Percentiles rank a stretch among this genome's conserved stretches.
These are phyloP conservation scores for Petunia hybrid DNA, from an alignment of 305 asterid species.

Conservation along the genomic window DNA sequence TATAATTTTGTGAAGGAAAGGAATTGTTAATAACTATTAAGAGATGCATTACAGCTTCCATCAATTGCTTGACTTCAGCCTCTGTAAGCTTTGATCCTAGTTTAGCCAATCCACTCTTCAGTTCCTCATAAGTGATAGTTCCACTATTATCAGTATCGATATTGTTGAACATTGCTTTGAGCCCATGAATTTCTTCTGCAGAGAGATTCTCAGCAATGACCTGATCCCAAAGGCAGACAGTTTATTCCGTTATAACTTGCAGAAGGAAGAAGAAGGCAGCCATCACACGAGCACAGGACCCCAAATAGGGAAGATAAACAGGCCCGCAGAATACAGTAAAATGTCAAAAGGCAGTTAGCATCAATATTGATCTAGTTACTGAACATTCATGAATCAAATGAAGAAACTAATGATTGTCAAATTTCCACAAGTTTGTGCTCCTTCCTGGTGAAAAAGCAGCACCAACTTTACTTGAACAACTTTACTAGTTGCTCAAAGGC, in stretches of 20 bases:
- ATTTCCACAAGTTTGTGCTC: background rate
- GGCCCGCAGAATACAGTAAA: background rate
- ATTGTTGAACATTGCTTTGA: constrained; percentile 83
- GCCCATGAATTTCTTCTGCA: constrained; percentile 83
- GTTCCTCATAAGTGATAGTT: constrained; percentile 91
- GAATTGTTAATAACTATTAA: background rate
- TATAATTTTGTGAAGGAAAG: background rate
- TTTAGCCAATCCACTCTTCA: constrained; percentile 72
- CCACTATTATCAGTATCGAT: constrained; percentile 92
- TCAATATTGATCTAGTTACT: background rate
- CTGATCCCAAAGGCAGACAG: constrained; percentile 42
- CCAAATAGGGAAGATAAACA: background rate
- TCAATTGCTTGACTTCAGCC: constrained; percentile 82
- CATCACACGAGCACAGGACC: background rate
- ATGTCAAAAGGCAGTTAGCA: background rate
- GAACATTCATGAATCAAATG: background rate
- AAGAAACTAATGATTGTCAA: background rate
- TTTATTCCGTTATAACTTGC: constrained; percentile 11
- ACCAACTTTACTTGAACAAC: too few relatives aligned
- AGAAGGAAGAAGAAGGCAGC: constrained; percentile 25
- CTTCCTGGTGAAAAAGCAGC: background rate
- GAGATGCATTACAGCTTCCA: constrained; percentile 79
- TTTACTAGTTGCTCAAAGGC: too few relatives aligned
- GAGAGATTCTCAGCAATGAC: constrained; percentile 90
- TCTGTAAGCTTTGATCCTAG: constrained; percentile 91